phyloP scores from a whole-genome alignment of 306 rosid species.

The Citrullus amarus region DNA sequence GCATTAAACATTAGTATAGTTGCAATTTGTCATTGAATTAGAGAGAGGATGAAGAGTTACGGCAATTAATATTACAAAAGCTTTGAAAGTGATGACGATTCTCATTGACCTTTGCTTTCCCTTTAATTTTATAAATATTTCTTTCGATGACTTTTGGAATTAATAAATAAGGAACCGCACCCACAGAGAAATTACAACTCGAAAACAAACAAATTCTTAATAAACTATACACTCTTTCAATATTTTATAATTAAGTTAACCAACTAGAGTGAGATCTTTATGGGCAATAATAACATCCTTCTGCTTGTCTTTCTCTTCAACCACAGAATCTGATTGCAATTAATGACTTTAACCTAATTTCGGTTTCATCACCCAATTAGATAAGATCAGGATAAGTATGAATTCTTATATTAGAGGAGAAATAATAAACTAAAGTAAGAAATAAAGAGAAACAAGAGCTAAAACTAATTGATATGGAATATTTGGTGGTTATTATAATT shows the following conservation, averaged over 20 bases:
- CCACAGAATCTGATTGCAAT: constrained; percentile 47
- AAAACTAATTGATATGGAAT: background rate
- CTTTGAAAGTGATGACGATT: constrained; percentile 23
- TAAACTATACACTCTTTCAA: constrained; percentile 37
- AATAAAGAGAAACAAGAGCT: background rate
- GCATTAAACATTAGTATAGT: background rate
- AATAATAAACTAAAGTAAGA: background rate
- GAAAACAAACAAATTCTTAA: constrained; percentile 44
- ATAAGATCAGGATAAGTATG: constrained; percentile 36
- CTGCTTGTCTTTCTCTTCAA: constrained; percentile 64
- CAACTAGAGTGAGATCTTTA: constrained; percentile 45
- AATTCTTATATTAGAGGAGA: background rate
- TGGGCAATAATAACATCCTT: constrained; percentile 38
- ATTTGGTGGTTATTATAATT: constrained; percentile 9
- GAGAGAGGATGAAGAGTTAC: background rate
- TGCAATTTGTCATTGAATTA: background rate
- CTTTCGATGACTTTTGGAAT: constrained; percentile 17
- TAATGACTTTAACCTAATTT: constrained; percentile 24
- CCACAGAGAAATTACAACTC: constrained; percentile 51
- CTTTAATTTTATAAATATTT: constrained; percentile 17
- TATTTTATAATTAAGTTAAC: constrained; percentile 29
- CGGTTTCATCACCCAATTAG: constrained; percentile 51
- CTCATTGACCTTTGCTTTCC: constrained; percentile 64
- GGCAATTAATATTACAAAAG: constrained; percentile 14
- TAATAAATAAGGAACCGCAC: constrained; percentile 29